Percentiles rank a stretch among this genome's conserved stretches.
Evolutionary conservation across 257 asterid species (phyloP).

Genomic region (Phtheirospermum japonicum): DNA sequence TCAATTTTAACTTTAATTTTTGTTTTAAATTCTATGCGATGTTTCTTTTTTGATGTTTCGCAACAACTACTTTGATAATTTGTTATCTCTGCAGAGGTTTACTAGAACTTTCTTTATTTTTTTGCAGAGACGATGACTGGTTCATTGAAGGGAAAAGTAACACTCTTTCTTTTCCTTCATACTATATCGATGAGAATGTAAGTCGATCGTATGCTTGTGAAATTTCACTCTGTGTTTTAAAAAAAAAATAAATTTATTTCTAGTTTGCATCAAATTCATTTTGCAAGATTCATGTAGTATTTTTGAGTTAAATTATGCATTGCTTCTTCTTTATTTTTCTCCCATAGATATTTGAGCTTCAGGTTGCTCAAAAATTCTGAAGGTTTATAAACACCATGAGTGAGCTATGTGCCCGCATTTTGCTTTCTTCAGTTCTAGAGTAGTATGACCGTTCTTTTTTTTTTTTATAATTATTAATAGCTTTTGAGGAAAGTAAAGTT

Average conservation of each 20-base stretch:
- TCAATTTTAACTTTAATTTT: neutral
- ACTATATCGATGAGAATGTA: slow-evolving; percentile 98
- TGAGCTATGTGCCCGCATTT: slow-evolving; percentile 20
- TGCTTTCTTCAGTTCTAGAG: slow-evolving; percentile 6
- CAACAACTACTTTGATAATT: slow-evolving; percentile 4
- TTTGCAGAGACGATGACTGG: slow-evolving; percentile 95
- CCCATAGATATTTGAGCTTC: slow-evolving; percentile 22
- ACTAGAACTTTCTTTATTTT: slow-evolving; percentile 22
- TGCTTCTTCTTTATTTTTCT: slow-evolving; percentile 9
- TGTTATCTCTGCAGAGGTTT: slow-evolving; percentile 17
- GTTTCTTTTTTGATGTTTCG: neutral
- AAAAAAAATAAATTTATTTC: too few relatives aligned
- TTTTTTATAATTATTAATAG: neutral
- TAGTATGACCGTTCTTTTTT: slow-evolving; percentile 8
- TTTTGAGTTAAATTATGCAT: slow-evolving; percentile 15
- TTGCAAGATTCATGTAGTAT: slow-evolving; percentile 15
- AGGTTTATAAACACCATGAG: neutral
- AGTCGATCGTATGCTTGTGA: slow-evolving; percentile 36
- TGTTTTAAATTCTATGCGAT: slow-evolving; percentile 21
- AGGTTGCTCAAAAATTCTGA: neutral
- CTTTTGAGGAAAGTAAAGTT: neutral
- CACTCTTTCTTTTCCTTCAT: slow-evolving; percentile 88
- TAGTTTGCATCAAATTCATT: slow-evolving; percentile 23
- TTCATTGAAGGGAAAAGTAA: slow-evolving; percentile 75
- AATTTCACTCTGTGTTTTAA: slow-evolving; percentile 1